Conservation (phyloP, 768 basidiomycete genomes). For the Rhodotorula kratochvilovae region DNA sequence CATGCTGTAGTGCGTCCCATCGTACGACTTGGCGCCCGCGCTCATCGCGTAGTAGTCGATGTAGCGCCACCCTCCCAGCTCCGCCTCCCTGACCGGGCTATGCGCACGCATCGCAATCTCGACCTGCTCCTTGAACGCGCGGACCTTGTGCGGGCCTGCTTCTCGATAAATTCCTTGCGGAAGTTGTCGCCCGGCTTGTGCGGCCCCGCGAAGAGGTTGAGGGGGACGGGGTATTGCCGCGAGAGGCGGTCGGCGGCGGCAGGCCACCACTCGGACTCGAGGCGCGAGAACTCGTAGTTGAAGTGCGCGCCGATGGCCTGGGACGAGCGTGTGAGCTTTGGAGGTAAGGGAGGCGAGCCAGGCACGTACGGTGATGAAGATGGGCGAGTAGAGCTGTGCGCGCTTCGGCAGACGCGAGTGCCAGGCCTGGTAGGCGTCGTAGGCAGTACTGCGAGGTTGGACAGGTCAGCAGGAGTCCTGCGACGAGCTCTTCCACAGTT, state of each 20-base stretch:
- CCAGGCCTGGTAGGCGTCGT: background rate
- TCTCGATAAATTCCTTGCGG: background rate
- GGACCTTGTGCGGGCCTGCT: background rate
- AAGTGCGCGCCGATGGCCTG: background rate
- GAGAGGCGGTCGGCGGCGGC: background rate
- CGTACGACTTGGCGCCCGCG: background rate
- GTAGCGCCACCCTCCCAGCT: background rate
- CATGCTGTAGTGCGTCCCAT: conserved; percentile 2
- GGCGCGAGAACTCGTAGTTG: background rate
- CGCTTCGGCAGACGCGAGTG: background rate
- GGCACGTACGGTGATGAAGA: background rate
- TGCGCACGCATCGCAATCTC: background rate
- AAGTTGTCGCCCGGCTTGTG: background rate
- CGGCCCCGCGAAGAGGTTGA: conserved; percentile 1
- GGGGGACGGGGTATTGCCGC: background rate
- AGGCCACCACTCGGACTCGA: background rate
- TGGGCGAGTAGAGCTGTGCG: background rate
- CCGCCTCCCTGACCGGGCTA: background rate
- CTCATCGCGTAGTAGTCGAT: conserved; percentile 5
- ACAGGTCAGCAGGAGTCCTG: background rate
- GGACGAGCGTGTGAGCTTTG: background rate
- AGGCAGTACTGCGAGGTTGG: background rate
- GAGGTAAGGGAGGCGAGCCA: background rate
- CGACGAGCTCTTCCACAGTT: too few species aligned
- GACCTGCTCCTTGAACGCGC: background rate